Evolutionary conservation across 2,329 filamentous ascomycete species (phyloP).

Genomic region (Tolypocladium nubicola): DNA sequence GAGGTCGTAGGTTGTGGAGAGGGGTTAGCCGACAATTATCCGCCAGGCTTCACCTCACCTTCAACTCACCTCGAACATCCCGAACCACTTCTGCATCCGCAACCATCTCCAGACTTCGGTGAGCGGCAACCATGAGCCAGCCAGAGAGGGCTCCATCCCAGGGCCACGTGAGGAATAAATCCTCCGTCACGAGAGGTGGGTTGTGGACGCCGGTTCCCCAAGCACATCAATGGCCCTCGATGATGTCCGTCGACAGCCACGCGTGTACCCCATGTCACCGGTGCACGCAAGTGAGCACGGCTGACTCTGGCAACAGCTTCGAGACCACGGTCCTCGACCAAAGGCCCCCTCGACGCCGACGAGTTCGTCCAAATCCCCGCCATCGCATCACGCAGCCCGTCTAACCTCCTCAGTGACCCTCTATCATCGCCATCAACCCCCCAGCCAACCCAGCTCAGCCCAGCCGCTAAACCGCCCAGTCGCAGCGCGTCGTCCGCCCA

Average conservation of each 20-base stretch:
- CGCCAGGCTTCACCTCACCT: not conserved
- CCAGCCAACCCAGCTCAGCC: conserved; percentile 2
- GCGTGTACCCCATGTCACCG: not conserved
- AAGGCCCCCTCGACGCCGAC: conserved; percentile 6
- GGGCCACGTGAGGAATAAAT: conserved; percentile 4
- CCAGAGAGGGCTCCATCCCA: not conserved
- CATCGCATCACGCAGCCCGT: too few relatives aligned
- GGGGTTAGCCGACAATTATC: not conserved
- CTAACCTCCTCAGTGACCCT: conserved; percentile 1
- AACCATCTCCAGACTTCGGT: not conserved
- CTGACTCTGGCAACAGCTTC: conserved; percentile 3
- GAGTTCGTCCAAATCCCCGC: conserved; percentile 1
- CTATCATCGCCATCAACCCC: conserved; percentile 4
- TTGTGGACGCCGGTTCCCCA: not conserved
- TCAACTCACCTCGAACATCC: not conserved
- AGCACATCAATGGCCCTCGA: not conserved
- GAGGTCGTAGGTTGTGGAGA: not conserved
- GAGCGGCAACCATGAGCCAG: conserved; percentile 1
- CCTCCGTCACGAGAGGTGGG: conserved; percentile 5
- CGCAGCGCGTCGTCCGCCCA: conserved; percentile 2
- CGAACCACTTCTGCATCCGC: not conserved
- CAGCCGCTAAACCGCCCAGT: not conserved
- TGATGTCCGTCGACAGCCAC: not conserved
- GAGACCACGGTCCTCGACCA: conserved; percentile 6
- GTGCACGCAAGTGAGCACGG: not conserved